Evolutionary conservation across 371 early-diverging fungal species (phyloP), one percentile per base, ranked within the genome.

Genomic region (Mucor mucedo): DNA sequence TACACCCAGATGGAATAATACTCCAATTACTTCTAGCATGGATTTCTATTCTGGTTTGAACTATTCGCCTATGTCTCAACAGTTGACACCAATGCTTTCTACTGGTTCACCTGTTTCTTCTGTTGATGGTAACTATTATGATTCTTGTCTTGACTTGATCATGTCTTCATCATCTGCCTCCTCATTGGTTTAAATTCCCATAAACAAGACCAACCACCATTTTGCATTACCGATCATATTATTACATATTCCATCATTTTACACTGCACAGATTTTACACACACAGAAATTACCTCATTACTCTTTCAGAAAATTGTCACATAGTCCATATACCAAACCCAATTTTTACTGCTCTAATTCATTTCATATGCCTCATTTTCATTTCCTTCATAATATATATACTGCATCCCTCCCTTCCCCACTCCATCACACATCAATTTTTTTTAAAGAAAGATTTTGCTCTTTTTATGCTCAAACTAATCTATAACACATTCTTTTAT

Each of bases 31-130:
- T 9, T 62, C 62, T 10, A 38, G 10, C 16, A 65, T 60, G 49
- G 63, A 50, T 16, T 56, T 55, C 6, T 50, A 56, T 30, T 52
- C 60, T 2, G 40, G n/a, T 4, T 49, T 68, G 13, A 61, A 64
- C 33, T 65, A 49, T 32, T 69, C 69, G 35, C 69, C 69, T 13
- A 53, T 58, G 44, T 61, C 69, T 21, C 69, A 69, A 33, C 65
- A 69, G 52, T 55, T 69, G 52, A 69, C 69, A 53, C 69, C 69
- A 21, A 64, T 65, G 52, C 65, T 69, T 10, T 69, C 69, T 7
- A 63, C 65, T 41, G 65, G 58, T 0, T 69, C 69, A n/a, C 69
- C 69, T 38, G 65, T 65, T 32, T 65, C 69, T 44, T 62, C 62
- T 30, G 48, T 63, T 3, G 62, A 65, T 39, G 60, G 63, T 28